Percentiles rank a stretch among this genome's conserved stretches.
phyloP scores from a whole-genome alignment of 2,329 filamentous ascomycete species.

The Cadophora sp. region DNA sequence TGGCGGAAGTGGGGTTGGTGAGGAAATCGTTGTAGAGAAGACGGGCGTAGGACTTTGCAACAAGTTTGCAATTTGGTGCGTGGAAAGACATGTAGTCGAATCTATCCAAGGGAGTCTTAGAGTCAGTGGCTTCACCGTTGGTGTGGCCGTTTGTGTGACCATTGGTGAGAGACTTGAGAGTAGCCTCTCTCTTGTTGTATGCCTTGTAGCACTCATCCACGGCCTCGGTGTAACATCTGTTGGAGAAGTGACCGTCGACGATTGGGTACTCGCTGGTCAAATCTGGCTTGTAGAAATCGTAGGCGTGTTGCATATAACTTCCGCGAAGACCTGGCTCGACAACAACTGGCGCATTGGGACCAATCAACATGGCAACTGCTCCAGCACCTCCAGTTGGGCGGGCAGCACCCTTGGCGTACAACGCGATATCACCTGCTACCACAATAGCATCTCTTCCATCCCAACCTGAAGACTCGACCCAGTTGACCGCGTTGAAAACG shows the following conservation, averaged over 20 bases:
- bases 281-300: constrained; percentile 92
- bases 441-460: constrained; percentile 84
- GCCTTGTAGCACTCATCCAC: constrained; percentile 83
- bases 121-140: constrained; percentile 51
- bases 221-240: constrained; percentile 82
- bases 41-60: constrained; percentile 83
- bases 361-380: constrained; percentile 79
- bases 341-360: constrained; percentile 78
- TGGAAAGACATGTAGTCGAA: constrained; percentile 88
- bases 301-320: constrained; percentile 82
- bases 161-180: constrained; percentile 57
- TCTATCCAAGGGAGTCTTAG: constrained; percentile 74
- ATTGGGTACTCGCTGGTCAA: constrained; percentile 86
- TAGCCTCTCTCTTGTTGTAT: constrained; percentile 76
- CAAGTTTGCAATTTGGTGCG: constrained; percentile 85
- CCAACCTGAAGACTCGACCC: constrained; percentile 87
- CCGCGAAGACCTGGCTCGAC: constrained; percentile 81
- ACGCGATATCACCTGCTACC: constrained; percentile 81
- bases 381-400: constrained; percentile 83
- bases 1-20: constrained; percentile 67
- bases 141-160: constrained; percentile 60
- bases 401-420: constrained; percentile 84
- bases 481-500: constrained; percentile 83
- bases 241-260: constrained; percentile 83
- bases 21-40: constrained; percentile 89